phyloP scores from a whole-genome alignment of 495 filamentous ascomycete species.

The Podospora australis region DNA sequence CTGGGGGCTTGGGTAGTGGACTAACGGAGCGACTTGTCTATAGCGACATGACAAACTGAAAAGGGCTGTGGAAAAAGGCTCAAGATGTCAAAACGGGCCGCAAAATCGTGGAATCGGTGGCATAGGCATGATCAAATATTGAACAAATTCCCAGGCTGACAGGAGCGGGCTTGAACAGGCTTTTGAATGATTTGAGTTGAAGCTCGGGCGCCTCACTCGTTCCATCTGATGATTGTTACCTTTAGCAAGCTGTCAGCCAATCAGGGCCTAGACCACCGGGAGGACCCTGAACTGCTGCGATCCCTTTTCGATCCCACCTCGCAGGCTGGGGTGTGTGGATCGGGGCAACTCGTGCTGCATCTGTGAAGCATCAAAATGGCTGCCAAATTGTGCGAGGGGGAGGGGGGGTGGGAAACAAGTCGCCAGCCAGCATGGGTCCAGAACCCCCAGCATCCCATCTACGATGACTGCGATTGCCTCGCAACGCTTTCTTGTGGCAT shows the following conservation, averaged over 20 bases:
- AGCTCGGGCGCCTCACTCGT: too few relatives aligned
- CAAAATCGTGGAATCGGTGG: background rate
- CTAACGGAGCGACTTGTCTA: background rate
- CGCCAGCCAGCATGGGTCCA: constrained; percentile 6
- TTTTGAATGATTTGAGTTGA: background rate
- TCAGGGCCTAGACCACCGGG: background rate
- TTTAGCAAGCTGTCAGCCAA: constrained; percentile 5
- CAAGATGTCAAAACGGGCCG: background rate
- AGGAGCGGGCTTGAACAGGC: background rate
- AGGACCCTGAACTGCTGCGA: constrained; percentile 22
- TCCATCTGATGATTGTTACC: too few relatives aligned
- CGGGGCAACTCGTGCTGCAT: constrained; percentile 23
- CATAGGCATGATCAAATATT: background rate
- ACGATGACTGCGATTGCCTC: background rate
- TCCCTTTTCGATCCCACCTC: constrained; percentile 16
- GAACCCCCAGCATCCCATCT: background rate
- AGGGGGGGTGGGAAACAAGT: background rate
- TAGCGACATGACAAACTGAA: too few relatives aligned
- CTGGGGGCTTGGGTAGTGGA: background rate
- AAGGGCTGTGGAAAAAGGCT: too few relatives aligned
- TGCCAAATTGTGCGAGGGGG: background rate
- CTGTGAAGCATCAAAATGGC: constrained; percentile 12
- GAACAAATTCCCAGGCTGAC: too few relatives aligned
- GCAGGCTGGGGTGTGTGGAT: constrained; percentile 6
- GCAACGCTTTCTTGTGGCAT: too few relatives aligned